Conservation (phyloP, 208 protist species). For the Crithidia brevicula region DNA sequence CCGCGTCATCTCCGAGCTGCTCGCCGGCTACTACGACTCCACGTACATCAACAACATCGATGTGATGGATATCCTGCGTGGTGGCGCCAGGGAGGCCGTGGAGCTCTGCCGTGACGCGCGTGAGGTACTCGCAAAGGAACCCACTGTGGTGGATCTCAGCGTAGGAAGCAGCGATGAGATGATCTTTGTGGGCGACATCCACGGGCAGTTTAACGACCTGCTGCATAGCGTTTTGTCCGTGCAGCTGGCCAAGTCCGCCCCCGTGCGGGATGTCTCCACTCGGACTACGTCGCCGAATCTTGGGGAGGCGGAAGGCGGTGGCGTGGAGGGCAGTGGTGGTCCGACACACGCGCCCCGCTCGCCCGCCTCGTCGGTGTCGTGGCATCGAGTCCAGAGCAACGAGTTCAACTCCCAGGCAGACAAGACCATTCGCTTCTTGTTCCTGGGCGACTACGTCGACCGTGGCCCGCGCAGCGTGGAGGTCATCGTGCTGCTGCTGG, state of each 20-base stretch:
- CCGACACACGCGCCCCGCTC: neutral
- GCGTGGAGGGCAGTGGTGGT: neutral
- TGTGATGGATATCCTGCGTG: constrained; percentile 64
- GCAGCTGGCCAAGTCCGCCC: constrained; percentile 45
- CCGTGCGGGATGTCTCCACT: constrained; percentile 4
- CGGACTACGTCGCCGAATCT: neutral
- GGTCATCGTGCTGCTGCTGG: constrained; percentile 81
- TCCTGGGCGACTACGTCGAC: constrained; percentile 98
- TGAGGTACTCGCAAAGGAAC: constrained; percentile 47
- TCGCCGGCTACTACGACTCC: constrained; percentile 53
- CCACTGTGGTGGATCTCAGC: constrained; percentile 54
- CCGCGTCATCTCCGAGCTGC: constrained; percentile 64
- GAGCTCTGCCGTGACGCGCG: constrained; percentile 62
- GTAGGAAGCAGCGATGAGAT: constrained; percentile 53
- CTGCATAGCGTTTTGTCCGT: constrained; percentile 63
- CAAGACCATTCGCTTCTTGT: constrained; percentile 89
- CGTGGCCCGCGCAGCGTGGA: constrained; percentile 88
- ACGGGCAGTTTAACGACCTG: constrained; percentile 87
- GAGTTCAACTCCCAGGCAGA: constrained; percentile 1
- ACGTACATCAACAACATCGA: constrained; percentile 43
- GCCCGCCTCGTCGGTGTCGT: neutral
- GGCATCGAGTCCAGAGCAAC: constrained; percentile 6
- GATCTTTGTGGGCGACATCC: constrained; percentile 88
- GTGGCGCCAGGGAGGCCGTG: constrained; percentile 49
- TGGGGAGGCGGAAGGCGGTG: neutral